A percentile compares a stretch with the other conserved stretches of the same genome.
Evolutionary conservation across 768 basidiomycete species (phyloP).

Genomic region (Phlebiopsis gigantea): DNA sequence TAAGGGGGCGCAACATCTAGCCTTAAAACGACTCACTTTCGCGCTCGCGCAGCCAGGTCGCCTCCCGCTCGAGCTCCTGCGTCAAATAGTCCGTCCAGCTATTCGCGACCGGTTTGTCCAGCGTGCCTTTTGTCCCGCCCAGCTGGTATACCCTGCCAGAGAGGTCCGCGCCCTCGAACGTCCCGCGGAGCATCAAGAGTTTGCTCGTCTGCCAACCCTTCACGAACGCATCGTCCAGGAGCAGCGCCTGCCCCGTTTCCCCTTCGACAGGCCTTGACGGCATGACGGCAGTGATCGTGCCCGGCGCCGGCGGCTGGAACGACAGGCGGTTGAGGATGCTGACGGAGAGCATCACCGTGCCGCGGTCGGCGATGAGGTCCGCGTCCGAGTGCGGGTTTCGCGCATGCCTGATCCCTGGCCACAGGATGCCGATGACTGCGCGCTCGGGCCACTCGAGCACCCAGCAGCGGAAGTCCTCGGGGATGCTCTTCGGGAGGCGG

Average conservation of each 20-base stretch:
- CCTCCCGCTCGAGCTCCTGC: conserved; percentile 7
- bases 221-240: conserved; percentile 10
- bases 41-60: conserved; percentile 3
- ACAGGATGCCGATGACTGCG: conserved; percentile 15
- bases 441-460: conserved; percentile 24
- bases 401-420: conserved; percentile 18
- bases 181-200: conserved; percentile 3
- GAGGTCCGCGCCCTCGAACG: background rate
- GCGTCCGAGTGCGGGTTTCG: background rate
- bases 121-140: conserved; percentile 1
- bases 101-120: background rate
- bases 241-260: background rate
- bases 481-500: conserved; percentile 12
- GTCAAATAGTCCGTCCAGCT: conserved; percentile 7
- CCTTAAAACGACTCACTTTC: background rate
- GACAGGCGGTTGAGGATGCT: background rate
- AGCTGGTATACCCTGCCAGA: conserved; percentile 7
- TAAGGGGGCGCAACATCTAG: too few species aligned
- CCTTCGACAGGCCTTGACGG: background rate
- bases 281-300: background rate
- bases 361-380: background rate
- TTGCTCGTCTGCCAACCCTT: conserved; percentile 11
- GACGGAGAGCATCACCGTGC: background rate
- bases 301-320: background rate
- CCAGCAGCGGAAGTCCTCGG: conserved; percentile 21